Percentiles rank a stretch among this genome's conserved stretches.
phyloP scores from a whole-genome alignment of 2,329 filamentous ascomycete species.

The Colletotrichum eleusines region DNA sequence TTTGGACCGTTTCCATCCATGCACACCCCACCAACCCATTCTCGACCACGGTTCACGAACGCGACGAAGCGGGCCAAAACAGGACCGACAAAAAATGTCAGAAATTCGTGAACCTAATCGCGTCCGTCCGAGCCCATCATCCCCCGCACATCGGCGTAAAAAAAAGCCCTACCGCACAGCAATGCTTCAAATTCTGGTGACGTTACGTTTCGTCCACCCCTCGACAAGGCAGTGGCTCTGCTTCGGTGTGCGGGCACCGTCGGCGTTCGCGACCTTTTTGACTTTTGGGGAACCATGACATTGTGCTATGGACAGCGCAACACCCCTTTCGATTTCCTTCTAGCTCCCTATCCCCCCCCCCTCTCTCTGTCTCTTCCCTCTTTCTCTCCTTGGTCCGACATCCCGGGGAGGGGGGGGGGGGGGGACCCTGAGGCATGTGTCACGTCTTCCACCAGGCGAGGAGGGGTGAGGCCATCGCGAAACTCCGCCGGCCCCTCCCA shows the following conservation, averaged over 20 bases:
- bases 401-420: too few relatives aligned
- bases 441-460: neutral
- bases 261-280: slow-evolving; percentile 21
- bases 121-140: slow-evolving; percentile 11
- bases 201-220: slow-evolving; percentile 24
- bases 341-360: neutral
- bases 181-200: too few relatives aligned
- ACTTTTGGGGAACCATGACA: neutral
- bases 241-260: neutral
- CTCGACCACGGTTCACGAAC: neutral
- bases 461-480: neutral
- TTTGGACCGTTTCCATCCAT: neutral
- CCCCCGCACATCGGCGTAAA: neutral
- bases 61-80: slow-evolving; percentile 15
- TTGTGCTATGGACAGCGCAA: slow-evolving; percentile 1
- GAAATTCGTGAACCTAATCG: slow-evolving; percentile 15
- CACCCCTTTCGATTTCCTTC: neutral
- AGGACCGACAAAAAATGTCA: neutral
- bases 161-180: too few relatives aligned
- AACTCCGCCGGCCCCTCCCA: neutral
- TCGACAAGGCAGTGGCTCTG: slow-evolving; percentile 8
- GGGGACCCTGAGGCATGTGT: neutral
- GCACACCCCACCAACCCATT: neutral
- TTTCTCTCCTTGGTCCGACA: neutral
- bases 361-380: neutral